phyloP scores from a whole-genome alignment of 345 rosid species.

The Moringa oleifera region DNA sequence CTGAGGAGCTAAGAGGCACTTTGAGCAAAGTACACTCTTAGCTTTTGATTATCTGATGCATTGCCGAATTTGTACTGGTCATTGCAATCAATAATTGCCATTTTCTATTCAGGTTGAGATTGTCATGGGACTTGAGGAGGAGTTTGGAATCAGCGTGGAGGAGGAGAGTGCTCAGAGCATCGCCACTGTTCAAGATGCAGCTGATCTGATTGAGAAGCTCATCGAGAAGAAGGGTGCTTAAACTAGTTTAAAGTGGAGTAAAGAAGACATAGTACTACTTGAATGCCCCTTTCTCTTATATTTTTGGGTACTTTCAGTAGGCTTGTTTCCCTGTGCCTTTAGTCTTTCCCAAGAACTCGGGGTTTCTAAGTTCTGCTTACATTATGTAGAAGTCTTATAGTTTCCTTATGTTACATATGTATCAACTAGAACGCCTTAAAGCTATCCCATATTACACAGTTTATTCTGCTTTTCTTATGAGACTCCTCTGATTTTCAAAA shows the following conservation, averaged over 20 bases:
- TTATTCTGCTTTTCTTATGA: too few species aligned
- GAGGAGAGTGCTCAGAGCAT: conserved; percentile 69
- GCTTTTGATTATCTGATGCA: too few species aligned
- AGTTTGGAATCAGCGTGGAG: conserved; percentile 59
- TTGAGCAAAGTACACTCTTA: too few species aligned
- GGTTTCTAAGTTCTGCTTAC: too few species aligned
- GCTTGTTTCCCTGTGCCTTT: background rate
- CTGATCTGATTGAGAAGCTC: conserved; percentile 62
- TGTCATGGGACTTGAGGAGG: conserved; percentile 74
- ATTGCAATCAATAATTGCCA: background rate
- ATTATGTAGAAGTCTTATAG: too few species aligned
- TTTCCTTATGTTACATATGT: too few species aligned
- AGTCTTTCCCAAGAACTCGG: too few species aligned
- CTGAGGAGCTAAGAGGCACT: too few species aligned
- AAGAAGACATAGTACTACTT: conserved; percentile 2
- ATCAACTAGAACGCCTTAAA: too few species aligned
- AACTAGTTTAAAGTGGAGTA: background rate
- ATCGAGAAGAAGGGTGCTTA: conserved; percentile 25
- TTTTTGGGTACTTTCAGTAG: background rate
- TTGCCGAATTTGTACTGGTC: background rate
- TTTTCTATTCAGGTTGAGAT: conserved; percentile 54
- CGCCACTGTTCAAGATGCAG: conserved; percentile 62
- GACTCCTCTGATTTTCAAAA: too few species aligned
- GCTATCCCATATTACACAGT: too few species aligned
- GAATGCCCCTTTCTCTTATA: background rate